These are phyloP conservation scores for Camellia sinensis DNA, from an alignment of 148 eudicot species.

Conservation along the genomic window DNA sequence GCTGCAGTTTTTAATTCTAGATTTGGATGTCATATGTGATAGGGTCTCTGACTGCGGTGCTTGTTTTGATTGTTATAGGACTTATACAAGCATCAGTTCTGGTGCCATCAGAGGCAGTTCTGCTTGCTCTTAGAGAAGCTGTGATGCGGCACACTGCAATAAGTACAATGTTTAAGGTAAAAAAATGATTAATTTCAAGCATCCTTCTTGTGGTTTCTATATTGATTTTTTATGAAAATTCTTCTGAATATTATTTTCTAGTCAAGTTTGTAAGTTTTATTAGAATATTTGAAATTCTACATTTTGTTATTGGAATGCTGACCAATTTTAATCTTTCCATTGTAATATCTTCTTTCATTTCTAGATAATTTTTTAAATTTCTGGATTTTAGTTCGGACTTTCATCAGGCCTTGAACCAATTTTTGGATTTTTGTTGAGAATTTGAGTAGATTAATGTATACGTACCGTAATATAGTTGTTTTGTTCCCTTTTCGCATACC, in stretches of 20 bases:
- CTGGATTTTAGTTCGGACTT: too few relatives aligned
- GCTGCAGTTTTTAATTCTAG: neutral
- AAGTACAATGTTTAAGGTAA: conserved; percentile 59
- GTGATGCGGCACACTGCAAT: conserved; percentile 55
- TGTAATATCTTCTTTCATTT: too few relatives aligned
- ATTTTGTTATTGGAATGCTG: too few relatives aligned
- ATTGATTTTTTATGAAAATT: neutral
- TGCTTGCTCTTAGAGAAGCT: conserved; percentile 69
- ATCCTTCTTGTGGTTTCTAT: neutral
- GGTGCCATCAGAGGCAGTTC: conserved; percentile 46
- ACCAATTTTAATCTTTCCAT: too few relatives aligned
- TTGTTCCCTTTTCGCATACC: too few relatives aligned
- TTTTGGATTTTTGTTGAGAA: too few relatives aligned
- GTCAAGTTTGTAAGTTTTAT: too few relatives aligned
- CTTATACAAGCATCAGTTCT: conserved; percentile 22
- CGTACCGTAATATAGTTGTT: too few relatives aligned
- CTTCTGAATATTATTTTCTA: neutral
- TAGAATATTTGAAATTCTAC: too few relatives aligned
- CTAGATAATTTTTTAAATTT: too few relatives aligned
- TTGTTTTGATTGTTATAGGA: conserved; percentile 32
- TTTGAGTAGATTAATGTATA: too few relatives aligned
- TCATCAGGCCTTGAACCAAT: too few relatives aligned
- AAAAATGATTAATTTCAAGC: conserved; percentile 6
- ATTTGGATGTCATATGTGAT: neutral
- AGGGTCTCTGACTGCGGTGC: neutral